Base-by-base conservation (phyloP, 148 eudicot genomes). In the Camellia granthamiana region DNA sequence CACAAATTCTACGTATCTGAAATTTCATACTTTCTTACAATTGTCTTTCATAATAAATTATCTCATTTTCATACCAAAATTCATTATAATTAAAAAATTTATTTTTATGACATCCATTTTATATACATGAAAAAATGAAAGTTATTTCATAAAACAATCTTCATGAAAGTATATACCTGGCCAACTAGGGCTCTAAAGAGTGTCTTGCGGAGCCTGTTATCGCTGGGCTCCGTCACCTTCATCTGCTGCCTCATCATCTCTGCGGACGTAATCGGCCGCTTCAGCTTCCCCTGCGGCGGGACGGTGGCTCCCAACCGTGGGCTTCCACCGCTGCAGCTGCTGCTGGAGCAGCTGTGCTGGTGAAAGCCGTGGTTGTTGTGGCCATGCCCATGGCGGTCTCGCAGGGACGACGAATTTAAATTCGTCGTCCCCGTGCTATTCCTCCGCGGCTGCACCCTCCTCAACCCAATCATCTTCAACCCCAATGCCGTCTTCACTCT, bases 241-340 rank as follows among this genome's bases (percentile, higher is more conserved):
- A 96, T 96, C 72, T 96, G 99, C 82, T 87, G 82, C 89, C 99
- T 86, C 99, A 96, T 96, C 66, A 96, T 96, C 88, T 96, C 99
- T 0, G 99, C 99, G 7, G 97, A 88, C 4, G 98, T 96, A 81
- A 90, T 51, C 16, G 99, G 99, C 78, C 92, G 70, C 79, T 85
- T 84, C 44, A 63, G 60, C 63, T 80, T 80, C 61, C 80, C 19
- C 69, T 60, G 75, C 1, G 93, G 86, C 69, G 30, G 30, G 30
- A 87, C 85, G 5, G 91, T 83, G 51, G 51, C 6, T 47, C 7
- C 51, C 84, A 79, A 7, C 83, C 88, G 60, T 75, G 74, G 62
- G 30, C 30, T 23, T 23, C 30, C 30, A 23, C 30, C 30, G 30
- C 30, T 23, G 30, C 30, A 23, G 30, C 30, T 23, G 30, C 30